Base-by-base conservation (phyloP, 768 basidiomycete species). In the Naganishia onofrii region DNA sequence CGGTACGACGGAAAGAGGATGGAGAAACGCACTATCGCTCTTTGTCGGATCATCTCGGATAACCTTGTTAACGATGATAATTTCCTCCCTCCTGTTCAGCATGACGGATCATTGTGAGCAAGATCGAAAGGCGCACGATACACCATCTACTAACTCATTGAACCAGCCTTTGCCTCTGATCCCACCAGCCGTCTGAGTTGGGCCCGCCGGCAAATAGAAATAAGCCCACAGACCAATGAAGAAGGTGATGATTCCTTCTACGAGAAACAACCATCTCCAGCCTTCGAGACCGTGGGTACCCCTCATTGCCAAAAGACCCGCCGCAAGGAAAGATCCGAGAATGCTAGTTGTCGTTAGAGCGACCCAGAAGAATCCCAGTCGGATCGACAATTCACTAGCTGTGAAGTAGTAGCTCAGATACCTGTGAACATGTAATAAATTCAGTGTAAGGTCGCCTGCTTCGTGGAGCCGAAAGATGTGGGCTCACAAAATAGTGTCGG, bases 31-130 rank as follows among this genome's bases (percentile, higher is more conserved):
- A 75, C 72, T 74, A 32, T 19, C 85, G 86, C 85, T 86, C 75
- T 88, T 88, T 3, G 86, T 81, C 4, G 88, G 88, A 74, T 89
- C 88, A 74, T 88, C 88, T 15, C 87, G 84, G 6, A 88, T 79
- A 2, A 89, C 85, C 82, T 84, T 81, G 74, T 87, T 88, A 52
- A 88, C 87, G 79, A 88, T 86, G 70, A 88, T 88, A 32, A 82
- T 79, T 75, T 88, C 87, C 74, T 88, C 87, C 84, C 87, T 73
- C 31, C 85, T 87, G 73, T 48, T 51, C 3, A 17, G 3, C 15
- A 52, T 29, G 34, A 55, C 23, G 9, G 53, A 6, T 31, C 28
- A 32, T 46, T 26, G 36, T n/a, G 66, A 15, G 66, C 29, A 29
- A 55, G 12, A 52, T 29, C 28, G 9, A 8, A 29, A 46, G 7